phyloP scores from a whole-genome alignment of 306 rosid genomes.

The Vigna nakashimae region DNA sequence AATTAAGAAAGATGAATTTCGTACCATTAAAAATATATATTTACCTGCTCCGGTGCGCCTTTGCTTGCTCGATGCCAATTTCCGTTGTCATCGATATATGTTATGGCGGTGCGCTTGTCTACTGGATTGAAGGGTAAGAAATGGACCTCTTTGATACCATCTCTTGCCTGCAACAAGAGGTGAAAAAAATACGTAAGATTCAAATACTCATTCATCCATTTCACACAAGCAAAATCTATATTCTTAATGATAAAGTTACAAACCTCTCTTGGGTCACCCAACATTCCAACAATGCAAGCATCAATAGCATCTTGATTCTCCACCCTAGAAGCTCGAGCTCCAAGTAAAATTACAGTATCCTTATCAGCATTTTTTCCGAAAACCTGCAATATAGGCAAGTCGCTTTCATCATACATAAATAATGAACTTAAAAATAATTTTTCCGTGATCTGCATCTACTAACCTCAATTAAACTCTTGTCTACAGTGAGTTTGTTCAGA shows the following conservation, averaged over 20 bases:
- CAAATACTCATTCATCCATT: too few relatives aligned
- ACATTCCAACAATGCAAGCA: constrained; percentile 84
- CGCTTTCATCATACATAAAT: not conserved
- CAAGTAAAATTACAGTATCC: constrained; percentile 61
- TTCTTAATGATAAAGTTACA: not conserved
- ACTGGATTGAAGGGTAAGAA: constrained; percentile 87
- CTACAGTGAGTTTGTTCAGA: constrained; percentile 81
- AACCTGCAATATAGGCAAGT: constrained; percentile 48
- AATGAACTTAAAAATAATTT: not conserved
- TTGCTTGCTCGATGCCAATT: constrained; percentile 82
- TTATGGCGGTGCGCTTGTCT: constrained; percentile 85
- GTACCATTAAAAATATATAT: not conserved
- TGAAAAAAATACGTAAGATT: not conserved
- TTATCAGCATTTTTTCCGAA: constrained; percentile 60
- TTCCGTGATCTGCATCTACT: not conserved
- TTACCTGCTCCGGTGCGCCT: constrained; percentile 92
- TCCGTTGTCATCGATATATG: constrained; percentile 63
- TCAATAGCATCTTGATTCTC: constrained; percentile 95
- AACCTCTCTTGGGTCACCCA: constrained; percentile 85
- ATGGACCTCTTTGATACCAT: constrained; percentile 72
- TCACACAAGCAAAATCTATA: not conserved
- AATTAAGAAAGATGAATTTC: not conserved
- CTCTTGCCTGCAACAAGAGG: constrained; percentile 64
- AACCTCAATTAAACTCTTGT: constrained; percentile 72
- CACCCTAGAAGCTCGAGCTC: constrained; percentile 84